Evolutionary conservation across 192 early-diverging fungal genomes (phyloP).

Genomic region (Linnemannia hyalina): DNA sequence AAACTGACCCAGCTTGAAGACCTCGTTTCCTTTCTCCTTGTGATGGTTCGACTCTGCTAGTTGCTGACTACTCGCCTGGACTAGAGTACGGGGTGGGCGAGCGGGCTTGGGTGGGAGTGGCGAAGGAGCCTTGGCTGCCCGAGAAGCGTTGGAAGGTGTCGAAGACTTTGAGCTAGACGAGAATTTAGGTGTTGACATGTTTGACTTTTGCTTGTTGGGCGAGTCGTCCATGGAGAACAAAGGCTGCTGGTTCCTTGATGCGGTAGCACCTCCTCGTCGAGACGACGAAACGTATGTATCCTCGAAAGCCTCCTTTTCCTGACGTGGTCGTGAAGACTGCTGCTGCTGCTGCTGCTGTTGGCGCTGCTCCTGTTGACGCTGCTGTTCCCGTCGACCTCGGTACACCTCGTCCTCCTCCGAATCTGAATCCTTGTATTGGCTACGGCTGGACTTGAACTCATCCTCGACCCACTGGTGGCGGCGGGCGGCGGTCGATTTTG

Average conservation of each 20-base stretch:
- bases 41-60: conserved; percentile 53
- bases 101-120: conserved; percentile 39
- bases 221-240: conserved; percentile 24
- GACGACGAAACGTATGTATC: conserved; percentile 58
- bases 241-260: conserved; percentile 11
- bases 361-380: conserved; percentile 19
- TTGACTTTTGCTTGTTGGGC: background rate
- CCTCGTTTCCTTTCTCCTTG: conserved; percentile 81
- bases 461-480: conserved; percentile 40
- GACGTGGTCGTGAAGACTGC: conserved; percentile 6
- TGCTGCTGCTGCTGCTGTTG: conserved; percentile 21
- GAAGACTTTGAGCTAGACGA: conserved; percentile 5
- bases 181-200: background rate
- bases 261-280: conserved; percentile 21
- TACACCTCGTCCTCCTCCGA: conserved; percentile 49
- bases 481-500: conserved; percentile 19
- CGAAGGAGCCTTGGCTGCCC: conserved; percentile 20
- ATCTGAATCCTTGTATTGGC: conserved; percentile 48
- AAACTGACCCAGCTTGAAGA: conserved; percentile 93
- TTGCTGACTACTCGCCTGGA: conserved; percentile 58
- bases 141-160: conserved; percentile 4
- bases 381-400: conserved; percentile 31
- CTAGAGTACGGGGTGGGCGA: conserved; percentile 51
- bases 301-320: conserved; percentile 45
- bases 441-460: conserved; percentile 4